Percentiles rank a stretch among this genome's conserved stretches.
These are phyloP conservation scores for Pisolithus marmoratus DNA, from an alignment of 768 basidiomycete genomes.

Conservation along the genomic window DNA sequence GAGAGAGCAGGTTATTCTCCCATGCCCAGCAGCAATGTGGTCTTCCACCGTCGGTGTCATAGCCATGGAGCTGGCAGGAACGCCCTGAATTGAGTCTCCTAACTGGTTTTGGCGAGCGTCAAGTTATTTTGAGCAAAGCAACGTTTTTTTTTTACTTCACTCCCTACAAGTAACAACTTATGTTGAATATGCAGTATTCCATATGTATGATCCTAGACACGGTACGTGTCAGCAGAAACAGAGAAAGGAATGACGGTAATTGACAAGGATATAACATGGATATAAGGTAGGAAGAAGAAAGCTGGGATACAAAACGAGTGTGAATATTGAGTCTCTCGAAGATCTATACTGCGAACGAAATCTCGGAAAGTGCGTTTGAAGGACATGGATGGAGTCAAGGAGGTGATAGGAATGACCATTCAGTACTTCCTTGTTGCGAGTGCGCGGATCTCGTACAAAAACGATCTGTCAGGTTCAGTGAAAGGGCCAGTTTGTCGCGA, in stretches of 20 bases:
- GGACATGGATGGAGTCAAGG: neutral
- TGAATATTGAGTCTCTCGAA: conserved; percentile 12
- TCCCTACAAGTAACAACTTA: no score
- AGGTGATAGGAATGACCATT: conserved; percentile 13
- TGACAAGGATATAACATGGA: conserved; percentile 24
- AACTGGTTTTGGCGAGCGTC: no score
- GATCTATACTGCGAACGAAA: conserved; percentile 17
- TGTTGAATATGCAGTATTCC: no score
- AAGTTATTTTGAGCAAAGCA: no score
- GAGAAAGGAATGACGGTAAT: conserved; percentile 13
- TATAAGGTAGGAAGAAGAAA: conserved; percentile 21
- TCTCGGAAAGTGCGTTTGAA: conserved; percentile 17
- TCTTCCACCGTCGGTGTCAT: neutral
- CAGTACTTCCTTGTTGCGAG: conserved; percentile 82
- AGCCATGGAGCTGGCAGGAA: neutral
- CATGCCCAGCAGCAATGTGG: conserved; percentile 37
- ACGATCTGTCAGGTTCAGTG: conserved; percentile 50
- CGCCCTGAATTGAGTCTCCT: no score
- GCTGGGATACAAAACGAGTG: conserved; percentile 24
- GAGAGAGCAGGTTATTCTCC: conserved; percentile 48
- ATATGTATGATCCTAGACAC: no score
- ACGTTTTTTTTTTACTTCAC: no score
- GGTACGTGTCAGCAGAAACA: conserved; percentile 10
- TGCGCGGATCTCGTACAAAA: conserved; percentile 77
- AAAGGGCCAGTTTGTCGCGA: conserved; percentile 18